Percentiles rank a stretch among this genome's conserved stretches.
phyloP scores from a whole-genome alignment of 1,139 yeast genomes.

The Eremothecium coryli region DNA sequence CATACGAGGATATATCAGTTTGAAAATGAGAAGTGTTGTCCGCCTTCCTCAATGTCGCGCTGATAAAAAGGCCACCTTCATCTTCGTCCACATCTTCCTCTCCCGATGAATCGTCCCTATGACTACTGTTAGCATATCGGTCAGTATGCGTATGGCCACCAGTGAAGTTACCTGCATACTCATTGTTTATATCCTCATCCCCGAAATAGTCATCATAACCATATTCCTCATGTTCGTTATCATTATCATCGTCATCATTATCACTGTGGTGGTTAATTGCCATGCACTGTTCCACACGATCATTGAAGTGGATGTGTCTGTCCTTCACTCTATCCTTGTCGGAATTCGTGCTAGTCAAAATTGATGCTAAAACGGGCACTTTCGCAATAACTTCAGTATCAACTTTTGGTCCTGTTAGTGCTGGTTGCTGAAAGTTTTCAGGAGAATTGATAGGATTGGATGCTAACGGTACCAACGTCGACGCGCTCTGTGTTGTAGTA shows the following conservation, averaged over 20 bases:
- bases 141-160: slow-evolving; percentile 9
- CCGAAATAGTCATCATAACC: slow-evolving; percentile 17
- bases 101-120: slow-evolving; percentile 26
- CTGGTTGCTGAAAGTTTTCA: background rate
- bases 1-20: slow-evolving; percentile 30
- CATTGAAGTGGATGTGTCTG: slow-evolving; percentile 81
- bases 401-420: no score
- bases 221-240: slow-evolving; percentile 21
- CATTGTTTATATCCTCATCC: slow-evolving; percentile 17
- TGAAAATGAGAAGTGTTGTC: slow-evolving; percentile 20
- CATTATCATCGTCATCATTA: slow-evolving; percentile 32
- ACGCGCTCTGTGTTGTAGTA: slow-evolving; percentile 1
- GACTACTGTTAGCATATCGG: slow-evolving; percentile 10
- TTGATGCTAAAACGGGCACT: slow-evolving; percentile 9
- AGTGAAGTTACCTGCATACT: slow-evolving; percentile 14
- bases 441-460: background rate
- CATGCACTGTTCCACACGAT: slow-evolving; percentile 86
- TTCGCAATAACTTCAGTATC: background rate
- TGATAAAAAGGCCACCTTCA: slow-evolving; percentile 32
- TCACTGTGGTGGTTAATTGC: slow-evolving; percentile 46
- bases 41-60: slow-evolving; percentile 28
- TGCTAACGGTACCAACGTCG: background rate
- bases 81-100: slow-evolving; percentile 23
- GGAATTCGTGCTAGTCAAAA: slow-evolving; percentile 9
- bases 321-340: slow-evolving; percentile 22